These are phyloP conservation scores for Microbotryum saponariae DNA, from an alignment of 1,284 basidiomycete species.

Conservation along the genomic window DNA sequence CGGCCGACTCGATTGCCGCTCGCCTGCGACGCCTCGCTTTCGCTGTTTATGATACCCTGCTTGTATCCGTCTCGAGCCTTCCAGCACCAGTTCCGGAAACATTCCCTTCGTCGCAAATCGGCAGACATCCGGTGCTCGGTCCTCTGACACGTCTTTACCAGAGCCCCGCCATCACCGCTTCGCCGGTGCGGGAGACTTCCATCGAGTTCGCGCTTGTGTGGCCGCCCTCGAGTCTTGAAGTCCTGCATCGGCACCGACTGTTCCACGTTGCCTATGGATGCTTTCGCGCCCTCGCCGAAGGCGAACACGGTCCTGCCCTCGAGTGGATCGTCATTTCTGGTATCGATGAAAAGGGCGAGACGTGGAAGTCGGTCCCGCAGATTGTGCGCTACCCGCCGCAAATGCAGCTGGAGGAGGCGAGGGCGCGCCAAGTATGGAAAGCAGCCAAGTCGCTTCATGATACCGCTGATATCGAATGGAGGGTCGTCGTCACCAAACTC, in stretches of 20 bases:
- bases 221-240: constrained; percentile 52
- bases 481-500: constrained; percentile 59
- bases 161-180: constrained; percentile 18
- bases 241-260: constrained; percentile 59
- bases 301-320: neutral
- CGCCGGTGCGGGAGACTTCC: constrained; percentile 30
- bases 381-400: constrained; percentile 43
- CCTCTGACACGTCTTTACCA: constrained; percentile 15
- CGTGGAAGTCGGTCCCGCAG: constrained; percentile 40
- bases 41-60: constrained; percentile 62
- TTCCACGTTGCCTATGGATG: constrained; percentile 62
- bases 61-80: constrained; percentile 52
- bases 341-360: constrained; percentile 67
- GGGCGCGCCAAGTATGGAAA: constrained; percentile 51
- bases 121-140: neutral
- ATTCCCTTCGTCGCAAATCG: constrained; percentile 20
- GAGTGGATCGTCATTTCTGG: constrained; percentile 44
- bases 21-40: constrained; percentile 50
- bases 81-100: constrained; percentile 47
- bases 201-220: constrained; percentile 47
- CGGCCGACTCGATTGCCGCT: constrained; percentile 42
- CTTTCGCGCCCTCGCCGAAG: neutral
- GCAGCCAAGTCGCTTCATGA: constrained; percentile 56
- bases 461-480: constrained; percentile 66
- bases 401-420: constrained; percentile 45